Evolutionary conservation across 2,329 filamentous ascomycete genomes (phyloP).

Genomic region (Cercospora zeina): DNA sequence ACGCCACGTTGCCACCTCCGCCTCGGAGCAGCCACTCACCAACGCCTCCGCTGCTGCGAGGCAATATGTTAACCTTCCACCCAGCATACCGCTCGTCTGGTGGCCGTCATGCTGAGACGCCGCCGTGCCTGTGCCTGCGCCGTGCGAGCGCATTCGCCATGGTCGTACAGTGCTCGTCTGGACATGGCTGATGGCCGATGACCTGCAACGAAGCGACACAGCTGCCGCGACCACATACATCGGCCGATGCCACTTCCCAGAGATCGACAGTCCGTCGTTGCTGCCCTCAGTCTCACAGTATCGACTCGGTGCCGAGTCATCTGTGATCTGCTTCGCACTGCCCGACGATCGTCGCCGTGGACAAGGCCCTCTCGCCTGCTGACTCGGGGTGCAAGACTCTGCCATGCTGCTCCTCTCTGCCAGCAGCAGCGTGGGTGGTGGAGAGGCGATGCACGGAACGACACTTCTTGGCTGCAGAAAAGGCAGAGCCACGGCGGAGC

Average conservation of each 20-base stretch:
- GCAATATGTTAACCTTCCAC: constrained; percentile 28
- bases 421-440: no score
- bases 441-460: background rate
- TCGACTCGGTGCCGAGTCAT: constrained; percentile 10
- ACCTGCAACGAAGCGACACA: background rate
- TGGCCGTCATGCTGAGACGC: constrained; percentile 6
- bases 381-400: constrained; percentile 3
- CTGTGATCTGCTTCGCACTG: background rate
- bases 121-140: constrained; percentile 9
- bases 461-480: background rate
- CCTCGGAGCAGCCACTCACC: constrained; percentile 15
- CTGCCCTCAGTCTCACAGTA: background rate
- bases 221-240: background rate
- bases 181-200: no score
- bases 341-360: background rate
- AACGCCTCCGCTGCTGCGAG: constrained; percentile 23
- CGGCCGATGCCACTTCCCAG: background rate
- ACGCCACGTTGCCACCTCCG: constrained; percentile 26
- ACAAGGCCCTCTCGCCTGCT: background rate
- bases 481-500: constrained; percentile 1
- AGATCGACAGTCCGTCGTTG: constrained; percentile 1
- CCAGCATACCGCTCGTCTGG: constrained; percentile 14
- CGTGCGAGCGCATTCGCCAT: background rate
- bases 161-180: background rate
- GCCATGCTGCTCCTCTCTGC: no score